Evolutionary conservation across 345 rosid genomes (phyloP), one percentile per base, ranked within the genome.

Genomic region (Acer campestre): DNA sequence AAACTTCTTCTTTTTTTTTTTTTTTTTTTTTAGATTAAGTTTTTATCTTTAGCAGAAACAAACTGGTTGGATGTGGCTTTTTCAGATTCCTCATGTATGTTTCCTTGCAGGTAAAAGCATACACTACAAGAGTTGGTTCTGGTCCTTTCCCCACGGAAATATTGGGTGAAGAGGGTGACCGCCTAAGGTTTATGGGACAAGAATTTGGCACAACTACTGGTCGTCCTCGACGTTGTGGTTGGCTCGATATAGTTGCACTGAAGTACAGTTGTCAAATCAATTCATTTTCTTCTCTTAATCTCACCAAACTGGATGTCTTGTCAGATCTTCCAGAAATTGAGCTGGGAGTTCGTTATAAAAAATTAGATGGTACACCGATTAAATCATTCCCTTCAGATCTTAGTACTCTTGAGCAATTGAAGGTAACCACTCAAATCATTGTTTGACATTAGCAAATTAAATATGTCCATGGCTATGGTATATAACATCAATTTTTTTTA

Each of bases 161-260:
- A 69, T 84, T 92, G 82, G 98, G 94, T 27, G 79, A 89, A 75
- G 97, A 90, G n/a, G 99, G 97, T 77, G 98, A 96, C 79, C 81
- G 87, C 74, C 98, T 96, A 29, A 85, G 98, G 86, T 83, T 86
- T 81, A 93, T 91, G 51, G 99, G 98, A 75, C 97, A 94, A 67
- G 99, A 92, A 85, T 94, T 96, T 82, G 99, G 99, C 75, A 94
- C 99, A 29, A 91, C 97, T 38, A 96, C 98, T 11, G 99, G 99
- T 40, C 99, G 98, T 59, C 99, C 99, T 83, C 97, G 99, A 48
- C 97, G 98, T 68, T 96, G 99, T 79, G 99, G 98, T 55, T 96
- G 99, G 99, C 98, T 96, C 9, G 99, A 96, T 85, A 74, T 96
- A 66, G 99, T 96, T 84, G 98, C 98, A 5, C 81, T 94, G 82